A percentile compares a stretch with the other conserved stretches of the same genome.
Evolutionary conservation across 2,329 filamentous ascomycete species (phyloP).

Genomic region (Aspergillus fijiensis): DNA sequence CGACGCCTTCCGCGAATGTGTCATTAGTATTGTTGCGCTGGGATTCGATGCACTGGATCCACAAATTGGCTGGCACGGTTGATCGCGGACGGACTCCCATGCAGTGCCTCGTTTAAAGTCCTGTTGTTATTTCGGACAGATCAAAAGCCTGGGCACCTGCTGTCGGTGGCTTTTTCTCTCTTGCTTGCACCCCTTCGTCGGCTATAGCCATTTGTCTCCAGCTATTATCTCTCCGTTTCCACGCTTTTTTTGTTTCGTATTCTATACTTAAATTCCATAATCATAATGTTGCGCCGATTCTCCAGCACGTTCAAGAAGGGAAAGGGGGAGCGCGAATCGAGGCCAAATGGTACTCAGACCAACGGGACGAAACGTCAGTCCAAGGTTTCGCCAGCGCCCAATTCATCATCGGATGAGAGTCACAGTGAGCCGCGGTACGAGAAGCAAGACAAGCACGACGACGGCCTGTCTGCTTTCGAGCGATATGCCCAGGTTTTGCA

Average conservation of each 20-base stretch:
- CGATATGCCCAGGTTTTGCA: conserved; percentile 50
- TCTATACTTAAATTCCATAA: conserved; percentile 6
- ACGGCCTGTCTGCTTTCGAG: conserved; percentile 44
- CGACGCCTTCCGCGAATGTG: not conserved
- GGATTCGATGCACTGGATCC: conserved; percentile 17
- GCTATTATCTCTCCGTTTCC: conserved; percentile 3
- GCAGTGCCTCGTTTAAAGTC: conserved; percentile 11
- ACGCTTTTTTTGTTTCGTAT: conserved; percentile 1
- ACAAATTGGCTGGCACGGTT: conserved; percentile 6
- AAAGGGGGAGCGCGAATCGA: conserved; percentile 37
- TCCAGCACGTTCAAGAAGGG: conserved; percentile 42
- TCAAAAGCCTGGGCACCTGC: conserved; percentile 2
- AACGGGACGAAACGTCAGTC: conserved; percentile 37
- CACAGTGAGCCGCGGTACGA: conserved; percentile 14
- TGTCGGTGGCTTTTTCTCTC: conserved; percentile 16
- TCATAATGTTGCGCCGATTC: conserved; percentile 42
- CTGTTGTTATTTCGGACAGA: conserved; percentile 3
- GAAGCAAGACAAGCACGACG: conserved; percentile 35
- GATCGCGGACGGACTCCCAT: conserved; percentile 2
- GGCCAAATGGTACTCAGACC: conserved; percentile 29
- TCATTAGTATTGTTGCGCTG: conserved; percentile 14
- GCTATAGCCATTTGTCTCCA: conserved; percentile 1
- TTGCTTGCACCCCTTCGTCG: not conserved
- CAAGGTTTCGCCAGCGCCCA: conserved; percentile 27
- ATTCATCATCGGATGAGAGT: conserved; percentile 27